phyloP scores from a whole-genome alignment of 768 basidiomycete genomes.

The Serendipita vermifera region DNA sequence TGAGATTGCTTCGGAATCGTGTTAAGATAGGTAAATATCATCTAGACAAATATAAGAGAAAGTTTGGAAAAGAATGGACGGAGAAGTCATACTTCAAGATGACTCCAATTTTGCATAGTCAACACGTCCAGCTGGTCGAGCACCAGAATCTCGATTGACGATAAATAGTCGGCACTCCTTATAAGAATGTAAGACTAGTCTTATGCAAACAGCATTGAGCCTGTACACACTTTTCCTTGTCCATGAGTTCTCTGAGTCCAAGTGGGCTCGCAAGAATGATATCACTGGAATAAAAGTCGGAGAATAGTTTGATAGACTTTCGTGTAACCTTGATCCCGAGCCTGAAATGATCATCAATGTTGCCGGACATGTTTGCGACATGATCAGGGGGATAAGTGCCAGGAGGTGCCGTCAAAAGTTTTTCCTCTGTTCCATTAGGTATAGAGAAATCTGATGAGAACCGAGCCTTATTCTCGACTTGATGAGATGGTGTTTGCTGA shows the following conservation, averaged over 20 bases:
- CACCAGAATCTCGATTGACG: slow-evolving; percentile 83
- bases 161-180: slow-evolving; percentile 84
- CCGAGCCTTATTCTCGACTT: slow-evolving; percentile 78
- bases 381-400: slow-evolving; percentile 81
- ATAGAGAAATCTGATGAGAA: slow-evolving; percentile 75
- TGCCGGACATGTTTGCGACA: slow-evolving; percentile 89
- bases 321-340: slow-evolving; percentile 85
- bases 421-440: slow-evolving; percentile 67
- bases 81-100: slow-evolving; percentile 56
- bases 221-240: slow-evolving; percentile 76
- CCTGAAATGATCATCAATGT: slow-evolving; percentile 89
- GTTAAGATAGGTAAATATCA: slow-evolving; percentile 74
- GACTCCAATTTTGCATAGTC: slow-evolving; percentile 99
- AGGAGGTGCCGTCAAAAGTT: slow-evolving; percentile 55
- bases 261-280: slow-evolving; percentile 80
- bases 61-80: background rate
- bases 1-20: slow-evolving; percentile 85
- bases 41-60: slow-evolving; percentile 33
- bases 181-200: background rate
- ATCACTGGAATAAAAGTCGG: slow-evolving; percentile 83
- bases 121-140: slow-evolving; percentile 87
- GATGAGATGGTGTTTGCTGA: slow-evolving; percentile 62
- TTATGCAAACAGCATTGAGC: background rate
- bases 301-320: slow-evolving; percentile 84
- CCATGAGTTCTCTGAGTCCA: slow-evolving; percentile 79